phyloP scores from a whole-genome alignment of 805 yeast genomes.

The Candida hispaniensis region DNA sequence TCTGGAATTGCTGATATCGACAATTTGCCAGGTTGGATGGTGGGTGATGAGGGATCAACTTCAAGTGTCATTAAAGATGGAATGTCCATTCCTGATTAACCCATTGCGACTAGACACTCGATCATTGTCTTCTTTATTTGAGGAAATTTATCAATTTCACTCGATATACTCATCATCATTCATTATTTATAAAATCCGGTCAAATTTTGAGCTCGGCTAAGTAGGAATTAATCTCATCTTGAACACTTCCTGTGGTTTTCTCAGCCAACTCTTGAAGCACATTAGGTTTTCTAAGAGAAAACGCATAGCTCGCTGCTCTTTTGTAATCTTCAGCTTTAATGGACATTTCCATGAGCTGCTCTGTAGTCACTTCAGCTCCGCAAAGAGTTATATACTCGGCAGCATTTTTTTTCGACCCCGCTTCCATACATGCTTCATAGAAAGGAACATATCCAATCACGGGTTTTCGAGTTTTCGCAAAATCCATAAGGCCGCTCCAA shows the following conservation, averaged over 20 bases:
- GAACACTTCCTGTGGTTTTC: constrained; percentile 18
- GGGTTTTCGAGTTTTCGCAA: constrained; percentile 42
- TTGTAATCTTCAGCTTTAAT: constrained; percentile 40
- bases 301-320: constrained; percentile 28
- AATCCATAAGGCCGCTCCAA: constrained; percentile 46
- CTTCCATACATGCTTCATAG: constrained; percentile 41
- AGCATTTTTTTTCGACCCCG: constrained; percentile 51
- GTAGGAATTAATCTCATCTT: constrained; percentile 17
- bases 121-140: not conserved
- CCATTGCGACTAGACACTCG: not conserved
- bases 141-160: not conserved
- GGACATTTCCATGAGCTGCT: constrained; percentile 41
- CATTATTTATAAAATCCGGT: constrained; percentile 4
- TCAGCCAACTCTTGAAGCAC: constrained; percentile 20
- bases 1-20: constrained; percentile 40
- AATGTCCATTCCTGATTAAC: constrained; percentile 3
- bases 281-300: constrained; percentile 22
- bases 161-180: not conserved
- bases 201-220: constrained; percentile 14
- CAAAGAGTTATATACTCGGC: constrained; percentile 49
- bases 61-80: constrained; percentile 41
- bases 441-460: constrained; percentile 66
- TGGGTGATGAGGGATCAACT: constrained; percentile 58
- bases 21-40: constrained; percentile 62
- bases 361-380: constrained; percentile 32